Evolutionary conservation across 225 moss, liverwort and hornwort species (phyloP), one percentile per base, ranked within the genome.

Genomic region (Neckera pumila): DNA sequence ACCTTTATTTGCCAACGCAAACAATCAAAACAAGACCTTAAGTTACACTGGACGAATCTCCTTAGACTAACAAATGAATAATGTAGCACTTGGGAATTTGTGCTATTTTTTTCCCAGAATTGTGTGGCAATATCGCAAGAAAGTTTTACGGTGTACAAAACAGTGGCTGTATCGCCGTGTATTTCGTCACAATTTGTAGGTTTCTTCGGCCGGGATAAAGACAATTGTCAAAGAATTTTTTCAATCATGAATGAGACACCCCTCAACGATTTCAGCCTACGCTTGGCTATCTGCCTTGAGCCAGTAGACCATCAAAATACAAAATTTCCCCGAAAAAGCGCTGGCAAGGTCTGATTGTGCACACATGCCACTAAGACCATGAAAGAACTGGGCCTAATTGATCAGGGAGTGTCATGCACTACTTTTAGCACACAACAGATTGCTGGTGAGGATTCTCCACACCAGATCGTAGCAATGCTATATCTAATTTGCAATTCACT

Each of bases 391-490:
- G 81, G 42, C n/a, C 76, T 38, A 59, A 61, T 62, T 79, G 18
- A 86, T 87, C 75, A 83, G 70, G 83, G 34, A 56, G 83, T 88
- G 49, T 45, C 38, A 69, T 62, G 83, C 49, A 62, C 87, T 87
- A 85, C 83, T 83, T 69, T 88, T 61, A 87, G 82, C 67, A 79
- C 87, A 79, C 70, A 10, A 85, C 72, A 85, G 81, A 78, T 83
- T 71, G 82, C 72, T 80, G 88, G 75, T 85, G 82, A 67, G 79
- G 70, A 92, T 92, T 90, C 84, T 92, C 92, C 88, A 82, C 62
- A 85, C 88, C 89, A 88, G 75, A 58, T 83, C 34, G 72, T 58
- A 82, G 60, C 69, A 73, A 58, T 49, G 36, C 79, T 79, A 25
- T 11, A 85, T 38, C 74, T 84, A 80, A 69, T 51, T 19, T 18